Conservation (phyloP, 805 yeast species). For the Citeromyces matritensis region DNA sequence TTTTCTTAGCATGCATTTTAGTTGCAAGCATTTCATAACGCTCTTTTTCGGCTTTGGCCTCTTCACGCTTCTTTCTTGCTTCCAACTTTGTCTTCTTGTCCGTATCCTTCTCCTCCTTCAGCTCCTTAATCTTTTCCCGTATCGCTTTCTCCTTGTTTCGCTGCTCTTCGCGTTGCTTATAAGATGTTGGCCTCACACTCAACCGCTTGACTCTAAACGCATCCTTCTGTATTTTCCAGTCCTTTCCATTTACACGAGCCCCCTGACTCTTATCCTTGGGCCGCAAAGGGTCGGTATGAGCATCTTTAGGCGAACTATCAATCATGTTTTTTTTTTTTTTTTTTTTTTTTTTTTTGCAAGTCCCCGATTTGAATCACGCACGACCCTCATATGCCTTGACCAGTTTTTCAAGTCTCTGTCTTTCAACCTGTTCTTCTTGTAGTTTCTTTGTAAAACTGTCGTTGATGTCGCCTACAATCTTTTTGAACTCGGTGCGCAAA, state of each 20-base stretch:
- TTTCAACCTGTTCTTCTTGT: constrained; percentile 35
- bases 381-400: constrained; percentile 12
- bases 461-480: constrained; percentile 45
- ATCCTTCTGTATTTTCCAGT: constrained; percentile 55
- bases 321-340: constrained; percentile 15
- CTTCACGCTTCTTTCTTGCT: constrained; percentile 57
- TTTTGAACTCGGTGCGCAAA: constrained; percentile 54
- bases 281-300: constrained; percentile 4
- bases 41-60: constrained; percentile 76
- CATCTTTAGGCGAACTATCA: constrained; percentile 1
- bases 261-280: constrained; percentile 19
- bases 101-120: constrained; percentile 67
- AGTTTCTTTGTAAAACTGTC: constrained; percentile 45
- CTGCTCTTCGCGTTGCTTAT: constrained; percentile 55
- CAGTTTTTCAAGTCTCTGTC: constrained; percentile 26
- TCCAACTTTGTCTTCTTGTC: constrained; percentile 37
- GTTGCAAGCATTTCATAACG: constrained; percentile 71
- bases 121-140: constrained; percentile 52
- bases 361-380: constrained; percentile 29
- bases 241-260: constrained; percentile 44
- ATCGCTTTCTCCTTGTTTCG: constrained; percentile 49
- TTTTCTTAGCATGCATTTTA: constrained; percentile 84
- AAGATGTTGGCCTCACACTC: constrained; percentile 40
- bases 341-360: constrained; percentile 19
- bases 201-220: constrained; percentile 50